Base-by-base conservation (phyloP, 768 basidiomycete species). In the Russula sp. region DNA sequence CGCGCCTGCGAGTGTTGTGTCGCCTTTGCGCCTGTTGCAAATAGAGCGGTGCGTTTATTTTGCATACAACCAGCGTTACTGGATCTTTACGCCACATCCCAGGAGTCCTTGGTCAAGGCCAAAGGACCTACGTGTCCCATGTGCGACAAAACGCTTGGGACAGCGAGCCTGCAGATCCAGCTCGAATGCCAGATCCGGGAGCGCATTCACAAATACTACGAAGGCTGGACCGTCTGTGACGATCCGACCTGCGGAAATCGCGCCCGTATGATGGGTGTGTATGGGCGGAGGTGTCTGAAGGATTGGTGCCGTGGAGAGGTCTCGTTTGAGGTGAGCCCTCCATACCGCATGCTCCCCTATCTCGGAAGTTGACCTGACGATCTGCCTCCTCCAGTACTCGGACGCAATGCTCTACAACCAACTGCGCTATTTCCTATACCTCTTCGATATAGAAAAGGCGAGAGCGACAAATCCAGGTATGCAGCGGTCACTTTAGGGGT, bases 201-300 rank as follows among this genome's bases (percentile, higher is more conserved):
- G 2, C 84, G 83, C 65, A 88, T 99, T 54, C 76, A 78, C 8
- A 82, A 79, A 68, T 98, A 95, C 74, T 98, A 99, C 71, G 85
- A 97, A 69, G 86, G 86, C 1, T 95, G 91, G 90, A 87, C 83
- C 1, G 76, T 88, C 6, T 99, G 97, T 74, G 82, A 94, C 68
- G 97, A 98, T 65, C 77, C 83, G 22, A 88, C 87, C 0, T 99
- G 97, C 70, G 83, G 83, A 9, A 80, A 85, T 63, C 82, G 90
- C 42, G 94, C 96, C n/a, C 80, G 97, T 20, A 90, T 87, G 81
- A 96, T 98, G 91, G 80, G 89, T 40, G 92, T 98, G 0, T 95
- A 94, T 72, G 94, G 93, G 6, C 82, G 86, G 37, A 78, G 87
- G 55, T 99, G 97, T 72, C 71, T 94, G 59, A 82, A 83, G 51